Conservation (phyloP, 805 yeast genomes). For the Grigorovia transvaalensis region DNA sequence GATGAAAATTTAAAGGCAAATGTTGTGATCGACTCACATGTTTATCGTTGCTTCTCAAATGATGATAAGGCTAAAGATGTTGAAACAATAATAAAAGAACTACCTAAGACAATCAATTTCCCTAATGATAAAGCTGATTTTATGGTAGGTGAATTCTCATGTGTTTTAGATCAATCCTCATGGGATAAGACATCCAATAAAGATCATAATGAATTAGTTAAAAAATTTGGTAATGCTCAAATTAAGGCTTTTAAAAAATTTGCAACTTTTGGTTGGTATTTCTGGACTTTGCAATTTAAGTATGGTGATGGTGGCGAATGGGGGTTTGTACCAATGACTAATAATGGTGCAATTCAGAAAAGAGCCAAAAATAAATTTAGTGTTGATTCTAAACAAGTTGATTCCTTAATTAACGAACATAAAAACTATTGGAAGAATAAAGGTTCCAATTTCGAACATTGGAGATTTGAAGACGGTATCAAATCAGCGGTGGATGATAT, state of each 20-base stretch:
- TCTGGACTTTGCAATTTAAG: constrained; percentile 86
- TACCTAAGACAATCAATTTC: constrained; percentile 40
- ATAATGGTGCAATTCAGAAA: constrained; percentile 44
- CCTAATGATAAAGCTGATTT: constrained; percentile 47
- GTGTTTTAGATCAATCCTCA: constrained; percentile 67
- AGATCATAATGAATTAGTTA: constrained; percentile 39
- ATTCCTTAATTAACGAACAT: constrained; percentile 34
- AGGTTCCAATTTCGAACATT: constrained; percentile 56
- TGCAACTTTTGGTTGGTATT: constrained; percentile 63
- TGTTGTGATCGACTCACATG: constrained; percentile 72
- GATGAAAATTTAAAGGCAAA: constrained; percentile 37
- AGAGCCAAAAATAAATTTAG: constrained; percentile 13
- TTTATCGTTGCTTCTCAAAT: constrained; percentile 78
- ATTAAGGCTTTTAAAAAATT: constrained; percentile 36
- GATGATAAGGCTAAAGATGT: constrained; percentile 59
- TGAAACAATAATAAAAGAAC: constrained; percentile 47
- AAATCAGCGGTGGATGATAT: constrained; percentile 67
- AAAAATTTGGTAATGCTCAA: constrained; percentile 53
- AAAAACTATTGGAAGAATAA: constrained; percentile 59
- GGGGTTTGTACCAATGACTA: constrained; percentile 77
- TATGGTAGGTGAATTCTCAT: constrained; percentile 82
- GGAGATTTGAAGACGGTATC: constrained; percentile 74
- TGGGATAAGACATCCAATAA: constrained; percentile 43
- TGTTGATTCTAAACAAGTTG: constrained; percentile 29
- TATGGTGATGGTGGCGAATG: constrained; percentile 94